A percentile compares a stretch with the other conserved stretches of the same genome.
Conservation (phyloP, 208 protist species). For the Novymonas esmeraldas region DNA sequence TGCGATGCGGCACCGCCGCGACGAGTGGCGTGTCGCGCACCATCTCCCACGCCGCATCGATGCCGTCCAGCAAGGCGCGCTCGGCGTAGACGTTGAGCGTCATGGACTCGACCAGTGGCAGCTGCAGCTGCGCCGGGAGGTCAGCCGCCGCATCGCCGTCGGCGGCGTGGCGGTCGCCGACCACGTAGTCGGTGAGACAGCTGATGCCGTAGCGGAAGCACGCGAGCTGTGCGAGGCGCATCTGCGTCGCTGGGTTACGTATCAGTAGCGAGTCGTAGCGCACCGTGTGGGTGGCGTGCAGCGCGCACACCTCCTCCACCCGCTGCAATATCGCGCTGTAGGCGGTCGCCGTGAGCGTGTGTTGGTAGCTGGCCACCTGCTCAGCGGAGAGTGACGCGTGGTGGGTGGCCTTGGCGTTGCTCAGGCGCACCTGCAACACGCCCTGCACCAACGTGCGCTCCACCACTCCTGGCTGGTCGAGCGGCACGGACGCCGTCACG, state of each 20-base stretch:
- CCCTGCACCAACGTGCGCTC: constrained; percentile 37
- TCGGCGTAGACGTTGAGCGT: constrained; percentile 68
- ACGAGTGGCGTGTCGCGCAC: constrained; percentile 42
- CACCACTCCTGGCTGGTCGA: constrained; percentile 40
- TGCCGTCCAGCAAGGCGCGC: constrained; percentile 51
- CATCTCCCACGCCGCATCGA: constrained; percentile 55
- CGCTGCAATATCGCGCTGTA: constrained; percentile 58
- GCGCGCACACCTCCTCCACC: constrained; percentile 61
- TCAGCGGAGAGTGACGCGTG: constrained; percentile 22
- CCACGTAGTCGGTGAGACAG: constrained; percentile 60
- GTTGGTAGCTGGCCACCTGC: constrained; percentile 46
- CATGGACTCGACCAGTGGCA: constrained; percentile 61
- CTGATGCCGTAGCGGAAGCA: constrained; percentile 70
- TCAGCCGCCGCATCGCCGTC: constrained; percentile 22
- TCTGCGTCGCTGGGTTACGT: constrained; percentile 70
- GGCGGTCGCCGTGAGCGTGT: constrained; percentile 67
- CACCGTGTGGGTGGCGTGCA: constrained; percentile 66
- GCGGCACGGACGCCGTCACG: constrained; percentile 31
- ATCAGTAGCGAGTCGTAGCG: constrained; percentile 74
- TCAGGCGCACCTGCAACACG: constrained; percentile 39
- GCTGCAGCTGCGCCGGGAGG: constrained; percentile 16
- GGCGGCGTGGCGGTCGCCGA: constrained; percentile 36
- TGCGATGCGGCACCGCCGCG: constrained; percentile 50
- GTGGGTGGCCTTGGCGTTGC: constrained; percentile 33
- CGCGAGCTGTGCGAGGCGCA: constrained; percentile 60